Evolutionary conservation across 805 yeast species (phyloP), one percentile per base, ranked within the genome.

Genomic region (Lipomyces sp.): DNA sequence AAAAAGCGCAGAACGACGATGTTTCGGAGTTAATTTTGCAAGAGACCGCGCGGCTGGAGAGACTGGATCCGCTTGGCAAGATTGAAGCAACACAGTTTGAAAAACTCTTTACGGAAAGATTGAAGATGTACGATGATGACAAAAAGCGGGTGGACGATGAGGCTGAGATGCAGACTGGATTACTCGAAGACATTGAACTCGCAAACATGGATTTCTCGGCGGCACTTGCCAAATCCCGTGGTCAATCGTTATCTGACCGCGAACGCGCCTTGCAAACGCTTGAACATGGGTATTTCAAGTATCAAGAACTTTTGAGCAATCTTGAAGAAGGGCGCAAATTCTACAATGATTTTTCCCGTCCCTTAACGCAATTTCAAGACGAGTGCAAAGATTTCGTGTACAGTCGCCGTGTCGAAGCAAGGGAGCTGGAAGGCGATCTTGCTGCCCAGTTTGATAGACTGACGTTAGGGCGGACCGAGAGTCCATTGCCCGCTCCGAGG

Each of bases 241-340:
- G 75, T 4, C 64, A 77, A 4, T 77, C 76, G 34, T 73, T 74
- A 18, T 69, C 77, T 1, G 77, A 78, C 42, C 78, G 92, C 57
- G 84, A 83, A 60, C 77, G 79, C 30, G 83, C 84, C 0, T 75
- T 90, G 54, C 86, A 85, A 62, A 77, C 76, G 0, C 75, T 89
- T 35, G 89, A 86, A 62, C 75, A 80, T 4, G 84, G 83, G 0
- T 84, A 81, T 69, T 75, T 79, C 51, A 82, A 84, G 58, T 88
- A 81, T 72, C 76, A 81, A 35, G 90, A 89, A 71, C 81, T 90
- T 1, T 76, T 82, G 18, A 78, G 81, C 4, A 89, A 90, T 73
- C 75, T 91, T 34, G 82, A 82, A 37, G 90, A 89, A 71, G 97
- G 97, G 0, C 72, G 84, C 0, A 82, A 82, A 62, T 92, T 92